Evolutionary conservation across 495 filamentous ascomycete genomes (phyloP), one percentile per base, ranked within the genome.

Genomic region (Bombardia bombarda): DNA sequence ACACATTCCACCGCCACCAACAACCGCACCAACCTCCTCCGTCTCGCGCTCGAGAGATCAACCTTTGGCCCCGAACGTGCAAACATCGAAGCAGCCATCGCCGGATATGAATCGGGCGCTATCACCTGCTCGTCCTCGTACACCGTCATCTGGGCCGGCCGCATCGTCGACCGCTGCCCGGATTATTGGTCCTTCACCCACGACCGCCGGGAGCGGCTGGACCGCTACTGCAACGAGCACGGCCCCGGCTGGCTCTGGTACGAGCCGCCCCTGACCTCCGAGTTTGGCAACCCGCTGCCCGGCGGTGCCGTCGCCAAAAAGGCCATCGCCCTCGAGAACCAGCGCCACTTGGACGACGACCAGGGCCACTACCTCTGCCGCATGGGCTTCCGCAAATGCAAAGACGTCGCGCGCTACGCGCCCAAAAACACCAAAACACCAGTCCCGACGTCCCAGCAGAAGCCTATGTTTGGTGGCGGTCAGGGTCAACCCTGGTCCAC

Each of bases 241-340:
- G 70, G 70, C 18, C 52, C 58, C 12, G 68, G 68, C 16, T 72
- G 70, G 69, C 55, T 75, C 23, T 75, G 69, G 69, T 67, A 67
- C 31, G 71, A 75, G 45, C 65, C 67, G 2, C 70, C 71, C 0
- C 55, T 75, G 10, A 37, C 47, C 20, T 31, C 13, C 13, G 24
- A 51, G 32, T 38, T 18, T 10, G 23, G 28, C 10, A 36, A 14
- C 25, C 19, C 31, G 42, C 34, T 23, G 3, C 23, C 33, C 3
- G 46, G 39, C 8, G 23, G 38, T 10, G 42, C 42, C 14, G 17
- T 53, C 7, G 60, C 55, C 23, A 65, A 58, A 36, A 63, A 59
- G 38, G 58, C 52, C 33, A 3, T 56, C 25, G 60, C 62, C 32
- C 52, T 58, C 10, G 42, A 48, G 3, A 54, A 55, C 51, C 36